Evolutionary conservation across 192 early-diverging fungal genomes (phyloP).

Genomic region (Coemansia sp.): DNA sequence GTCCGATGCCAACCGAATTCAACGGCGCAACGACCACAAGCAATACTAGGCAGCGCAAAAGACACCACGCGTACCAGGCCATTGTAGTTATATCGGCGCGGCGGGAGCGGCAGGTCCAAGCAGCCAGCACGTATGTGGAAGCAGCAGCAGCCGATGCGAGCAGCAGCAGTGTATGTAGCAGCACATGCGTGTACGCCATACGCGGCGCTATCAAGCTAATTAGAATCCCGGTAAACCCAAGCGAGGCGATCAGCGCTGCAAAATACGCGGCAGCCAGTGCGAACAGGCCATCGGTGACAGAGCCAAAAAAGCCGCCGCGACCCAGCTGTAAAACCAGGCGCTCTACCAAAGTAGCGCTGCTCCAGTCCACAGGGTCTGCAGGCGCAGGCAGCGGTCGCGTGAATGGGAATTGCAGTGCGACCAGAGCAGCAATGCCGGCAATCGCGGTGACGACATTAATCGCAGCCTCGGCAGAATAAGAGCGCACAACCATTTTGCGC

Average conservation of each 20-base stretch:
- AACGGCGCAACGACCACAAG: slow-evolving; percentile 39
- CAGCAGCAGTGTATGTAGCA: slow-evolving; percentile 30
- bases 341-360: slow-evolving; percentile 8
- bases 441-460: slow-evolving; percentile 33
- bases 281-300: slow-evolving; percentile 21
- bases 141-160: slow-evolving; percentile 31
- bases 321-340: slow-evolving; percentile 46
- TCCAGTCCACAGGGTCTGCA: slow-evolving; percentile 1
- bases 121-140: slow-evolving; percentile 23
- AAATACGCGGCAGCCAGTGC: slow-evolving; percentile 20
- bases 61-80: slow-evolving; percentile 38
- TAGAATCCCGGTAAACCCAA: slow-evolving; percentile 32
- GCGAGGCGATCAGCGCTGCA: slow-evolving; percentile 25
- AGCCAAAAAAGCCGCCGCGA: slow-evolving; percentile 36
- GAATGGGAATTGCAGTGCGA: slow-evolving; percentile 44
- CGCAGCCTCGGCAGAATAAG: slow-evolving; percentile 31
- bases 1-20: slow-evolving; percentile 24
- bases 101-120: slow-evolving; percentile 33
- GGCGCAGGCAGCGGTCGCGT: slow-evolving; percentile 24
- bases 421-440: slow-evolving; percentile 20
- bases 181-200: slow-evolving; percentile 43
- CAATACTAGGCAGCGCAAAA: slow-evolving; percentile 36
- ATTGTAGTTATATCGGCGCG: slow-evolving; percentile 21
- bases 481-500: slow-evolving; percentile 47
- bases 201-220: slow-evolving; percentile 36